Evolutionary conservation across 1,284 basidiomycete species (phyloP), one percentile per base, ranked within the genome.

Genomic region (Puccinia polysora): DNA sequence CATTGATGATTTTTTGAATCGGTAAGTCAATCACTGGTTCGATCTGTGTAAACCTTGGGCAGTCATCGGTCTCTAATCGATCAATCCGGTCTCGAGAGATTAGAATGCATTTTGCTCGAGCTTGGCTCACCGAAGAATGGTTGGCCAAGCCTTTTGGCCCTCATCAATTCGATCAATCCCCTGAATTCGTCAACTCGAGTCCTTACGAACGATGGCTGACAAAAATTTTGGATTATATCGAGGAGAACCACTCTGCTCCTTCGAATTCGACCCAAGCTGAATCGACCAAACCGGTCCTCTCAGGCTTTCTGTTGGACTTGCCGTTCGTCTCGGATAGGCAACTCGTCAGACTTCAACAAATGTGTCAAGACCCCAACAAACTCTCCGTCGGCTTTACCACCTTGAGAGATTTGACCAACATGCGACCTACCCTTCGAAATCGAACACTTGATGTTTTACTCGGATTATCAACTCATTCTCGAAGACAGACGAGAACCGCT

Each of bases 71-170:
- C n/a, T n/a, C n/a, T n/a, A n/a, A n/a, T n/a, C n/a, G n/a, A n/a
- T n/a, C n/a, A n/a, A n/a, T n/a, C n/a, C n/a, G n/a, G 30, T 38
- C 15, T 52, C 5, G 23, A n/a, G 18, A 63, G 38, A 43, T 12
- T 70, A 90, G 90, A 76, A 82, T 90, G 76, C 86, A 86, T 45
- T 86, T 98, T 45, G 96, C 95, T 18, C 88, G 89, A 1, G 85
- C 89, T 14, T 99, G 96, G 96, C 89, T 99, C 84, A 97, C 96
- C 78, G 96, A 99, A 80, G 96, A 99, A 80, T 99, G 96, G 95
- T 92, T 90, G 76, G 92, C 92, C 75, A 60, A 60, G 58, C 58
- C 58, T 4, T 38, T 38, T 28, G 90, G 92, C 77, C 86, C 85
- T 78, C 83, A 89, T 80, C 85, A 86, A 49, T 82, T 83, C 62